Base-by-base conservation (phyloP, 2,329 filamentous ascomycete species). In the Fusarium sp. region DNA sequence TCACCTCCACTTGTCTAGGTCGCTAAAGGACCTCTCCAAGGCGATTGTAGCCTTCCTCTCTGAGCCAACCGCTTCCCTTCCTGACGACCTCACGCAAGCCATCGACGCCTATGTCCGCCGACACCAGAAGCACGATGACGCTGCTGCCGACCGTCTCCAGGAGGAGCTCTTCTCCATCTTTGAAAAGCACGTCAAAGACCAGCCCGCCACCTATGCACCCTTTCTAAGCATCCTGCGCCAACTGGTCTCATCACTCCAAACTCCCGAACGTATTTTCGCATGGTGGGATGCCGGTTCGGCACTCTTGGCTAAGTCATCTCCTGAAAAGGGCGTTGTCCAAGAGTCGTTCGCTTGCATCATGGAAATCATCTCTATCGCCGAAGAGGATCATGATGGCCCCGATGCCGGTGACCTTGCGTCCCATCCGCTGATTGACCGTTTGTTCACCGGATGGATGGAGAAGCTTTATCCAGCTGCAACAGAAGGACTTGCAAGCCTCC, bases 131-230 rank as follows among this genome's bases (percentile, higher is more conserved):
- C 83, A 86, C 63, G 91, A 93, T 69, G 89, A 92, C 47, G 77
- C 82, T 53, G 82, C 87, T 36, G 83, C 87, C n/a, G 89, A 91
- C 65, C 86, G 88, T 54, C 81, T 93, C 46, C 87, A 92, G 61
- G 90, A 92, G 36, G 91, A 93, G 68, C 81, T 95, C 7, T 78
- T 89, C 36, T 76, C 81, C 24, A 82, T 91, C 50, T 92, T 89
- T 77, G 81, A 88, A 55, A 87, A 84, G 70, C 80, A 86, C 64
- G 85, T 93, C 57, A 80, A 81, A 24, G 82, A 83, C 31, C 80
- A 81, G 24, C 78, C 84, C 3, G 74, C 82, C 46, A 85, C 86
- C 65, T 84, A 85, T 72, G 86, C 85, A 8, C 78, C 86, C n/a
- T 95, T 93, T 75, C 80, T 93, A 15, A 83, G 84, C 45, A 82